Conservation (phyloP, 2,329 filamentous ascomycete species). For the Aspergillus fischeri region DNA sequence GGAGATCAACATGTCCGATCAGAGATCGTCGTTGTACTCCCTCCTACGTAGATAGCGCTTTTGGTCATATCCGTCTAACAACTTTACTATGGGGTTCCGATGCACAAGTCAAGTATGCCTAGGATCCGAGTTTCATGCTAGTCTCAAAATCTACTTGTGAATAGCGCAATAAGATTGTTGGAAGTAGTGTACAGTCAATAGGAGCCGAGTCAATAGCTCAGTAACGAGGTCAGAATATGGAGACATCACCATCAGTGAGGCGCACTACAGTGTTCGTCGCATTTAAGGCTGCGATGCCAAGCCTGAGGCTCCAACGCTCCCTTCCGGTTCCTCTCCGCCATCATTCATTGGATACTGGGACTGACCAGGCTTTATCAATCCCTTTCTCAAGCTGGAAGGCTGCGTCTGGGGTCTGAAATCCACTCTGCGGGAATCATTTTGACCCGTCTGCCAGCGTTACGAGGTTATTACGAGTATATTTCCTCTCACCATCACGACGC, state of each 20-base stretch:
- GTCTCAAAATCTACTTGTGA: neutral
- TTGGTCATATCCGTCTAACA: neutral
- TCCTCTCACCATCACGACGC: neutral
- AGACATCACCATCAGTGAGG: neutral
- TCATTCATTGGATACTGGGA: neutral
- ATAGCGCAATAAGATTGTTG: too few species aligned
- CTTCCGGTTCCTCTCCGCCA: slow-evolving; percentile 1
- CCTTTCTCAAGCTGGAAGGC: neutral
- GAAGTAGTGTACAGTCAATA: neutral
- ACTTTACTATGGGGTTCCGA: neutral
- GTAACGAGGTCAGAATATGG: neutral
- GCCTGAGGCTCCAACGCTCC: slow-evolving; percentile 11
- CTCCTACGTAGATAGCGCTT: neutral
- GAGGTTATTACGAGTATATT: neutral
- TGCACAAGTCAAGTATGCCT: neutral
- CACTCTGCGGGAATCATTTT: neutral
- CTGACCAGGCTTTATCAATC: neutral
- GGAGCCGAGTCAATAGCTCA: neutral
- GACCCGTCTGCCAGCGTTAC: too few species aligned
- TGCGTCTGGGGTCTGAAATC: neutral
- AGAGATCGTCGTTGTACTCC: neutral
- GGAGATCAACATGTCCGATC: neutral
- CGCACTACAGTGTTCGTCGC: neutral
- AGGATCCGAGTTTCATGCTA: neutral
- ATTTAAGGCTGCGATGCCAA: slow-evolving; percentile 7